Base-by-base conservation (phyloP, 2,329 filamentous ascomycete genomes). In the Sporothrix mexicana region DNA sequence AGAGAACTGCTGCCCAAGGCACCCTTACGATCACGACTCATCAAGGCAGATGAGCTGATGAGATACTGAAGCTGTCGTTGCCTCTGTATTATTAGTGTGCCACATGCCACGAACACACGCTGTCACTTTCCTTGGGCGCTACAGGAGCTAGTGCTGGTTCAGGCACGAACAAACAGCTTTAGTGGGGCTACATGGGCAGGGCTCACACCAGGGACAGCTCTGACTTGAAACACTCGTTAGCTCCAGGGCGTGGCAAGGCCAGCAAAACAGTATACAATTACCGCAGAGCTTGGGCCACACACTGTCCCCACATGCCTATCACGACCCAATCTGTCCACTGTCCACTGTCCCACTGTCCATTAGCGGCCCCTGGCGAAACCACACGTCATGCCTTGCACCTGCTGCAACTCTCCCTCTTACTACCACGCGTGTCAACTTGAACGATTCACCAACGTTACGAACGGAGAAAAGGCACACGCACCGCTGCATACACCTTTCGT, bases 331-430 rank as follows among this genome's bases (percentile, higher is more conserved):
- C 57, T 61, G 30, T 61, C 30, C 57, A 59, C 15, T 43, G 30
- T 61, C 57, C 57, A n/a, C 51, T 53, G 17, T 62, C 61, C 61
- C 41, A 23, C 41, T 47, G 36, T 45, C n/a, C 61, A 23, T 45
- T 47, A 66, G 41, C 41, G 61, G n/a, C 2, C 20, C 17, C 47
- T 36, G 66, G 25, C 51, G n/a, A 30, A 20, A 17, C 23, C 66
- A 69, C 66, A 69, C 66, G 66, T 69, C 66, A 69, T 69, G 66
- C 47, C 47, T 53, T 30, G 25, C 59, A 41, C 17, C 30, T 43
- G 30, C 61, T 9, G 20, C 13, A 43, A 43, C 47, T 41, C 25
- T 55, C 49, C 30, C 45, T 51, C 41, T 30, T 13, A 7, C 57
- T 15, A 25, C 59, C 59, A 23, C 59, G 25, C 61, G 61, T 43